Evolutionary conservation across 495 filamentous ascomycete genomes (phyloP).

Genomic region (Podospora didyma): DNA sequence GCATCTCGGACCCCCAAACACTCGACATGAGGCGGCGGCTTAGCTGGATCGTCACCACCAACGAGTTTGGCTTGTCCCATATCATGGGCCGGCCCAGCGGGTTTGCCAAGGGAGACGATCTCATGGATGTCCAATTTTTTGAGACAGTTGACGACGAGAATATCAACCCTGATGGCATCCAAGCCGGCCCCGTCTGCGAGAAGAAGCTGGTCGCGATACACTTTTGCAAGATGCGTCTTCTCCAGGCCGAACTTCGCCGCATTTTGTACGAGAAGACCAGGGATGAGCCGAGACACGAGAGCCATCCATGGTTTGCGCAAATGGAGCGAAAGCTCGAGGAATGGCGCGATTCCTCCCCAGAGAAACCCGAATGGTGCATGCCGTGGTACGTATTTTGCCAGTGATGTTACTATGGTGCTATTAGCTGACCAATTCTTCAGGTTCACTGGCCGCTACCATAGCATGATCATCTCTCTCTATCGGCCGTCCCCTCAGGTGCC

Average conservation of each 20-base stretch:
- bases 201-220: constrained; percentile 86
- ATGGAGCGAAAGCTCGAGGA: constrained; percentile 73
- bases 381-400: constrained; percentile 41
- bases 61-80: constrained; percentile 85
- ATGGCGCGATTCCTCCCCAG: constrained; percentile 56
- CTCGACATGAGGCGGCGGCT: constrained; percentile 85
- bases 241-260: constrained; percentile 82
- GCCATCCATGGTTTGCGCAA: constrained; percentile 76
- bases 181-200: constrained; percentile 60
- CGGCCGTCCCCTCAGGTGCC: constrained; percentile 88
- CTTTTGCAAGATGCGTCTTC: constrained; percentile 84
- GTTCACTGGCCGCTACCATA: constrained; percentile 74
- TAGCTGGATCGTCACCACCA: constrained; percentile 78
- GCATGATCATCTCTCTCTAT: constrained; percentile 78
- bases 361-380: constrained; percentile 45
- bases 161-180: constrained; percentile 75
- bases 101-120: constrained; percentile 72
- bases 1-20: constrained; percentile 58
- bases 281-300: constrained; percentile 64
- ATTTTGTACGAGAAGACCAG: constrained; percentile 78
- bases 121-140: constrained; percentile 80
- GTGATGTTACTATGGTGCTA: too few species aligned
- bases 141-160: constrained; percentile 71
- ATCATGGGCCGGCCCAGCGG: constrained; percentile 78
- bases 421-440: constrained; percentile 34